A percentile compares a stretch with the other conserved stretches of the same genome.
These are phyloP conservation scores for Plasmodium chabaudi DNA, from an alignment of 169 alveolate genomes.

Conservation along the genomic window DNA sequence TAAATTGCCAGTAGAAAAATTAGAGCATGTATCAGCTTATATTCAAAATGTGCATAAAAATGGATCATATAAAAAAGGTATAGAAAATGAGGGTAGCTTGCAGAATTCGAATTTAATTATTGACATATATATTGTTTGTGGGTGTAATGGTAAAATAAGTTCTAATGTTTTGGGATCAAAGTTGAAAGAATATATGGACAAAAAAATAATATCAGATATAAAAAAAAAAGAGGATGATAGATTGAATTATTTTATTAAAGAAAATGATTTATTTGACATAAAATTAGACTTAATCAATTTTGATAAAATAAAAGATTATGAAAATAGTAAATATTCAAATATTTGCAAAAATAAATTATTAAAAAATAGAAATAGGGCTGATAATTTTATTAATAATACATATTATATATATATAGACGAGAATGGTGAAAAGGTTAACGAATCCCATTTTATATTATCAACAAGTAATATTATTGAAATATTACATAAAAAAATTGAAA, in stretches of 20 bases:
- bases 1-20: slow-evolving; percentile 11
- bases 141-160: neutral
- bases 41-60: slow-evolving; percentile 1
- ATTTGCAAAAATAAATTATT: slow-evolving; percentile 12
- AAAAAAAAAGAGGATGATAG: neutral
- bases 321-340: neutral
- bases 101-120: slow-evolving; percentile 6
- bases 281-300: slow-evolving; percentile 15
- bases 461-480: slow-evolving; percentile 41
- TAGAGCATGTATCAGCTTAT: neutral
- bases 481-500: slow-evolving; percentile 14
- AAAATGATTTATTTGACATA: slow-evolving; percentile 26
- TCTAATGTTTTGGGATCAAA: slow-evolving; percentile 16
- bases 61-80: neutral
- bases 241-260: slow-evolving; percentile 2
- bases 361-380: neutral
- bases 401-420: slow-evolving; percentile 57
- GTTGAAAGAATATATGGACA: slow-evolving; percentile 21
- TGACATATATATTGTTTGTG: slow-evolving; percentile 32
- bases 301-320: slow-evolving; percentile 15
- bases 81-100: neutral
- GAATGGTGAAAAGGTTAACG: slow-evolving; percentile 5
- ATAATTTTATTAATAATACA: slow-evolving; percentile 21
- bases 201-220: slow-evolving; percentile 3
- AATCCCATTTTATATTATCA: slow-evolving; percentile 27